Conservation (phyloP, 805 yeast genomes). For the Wickerhamomyces xylosicus region DNA sequence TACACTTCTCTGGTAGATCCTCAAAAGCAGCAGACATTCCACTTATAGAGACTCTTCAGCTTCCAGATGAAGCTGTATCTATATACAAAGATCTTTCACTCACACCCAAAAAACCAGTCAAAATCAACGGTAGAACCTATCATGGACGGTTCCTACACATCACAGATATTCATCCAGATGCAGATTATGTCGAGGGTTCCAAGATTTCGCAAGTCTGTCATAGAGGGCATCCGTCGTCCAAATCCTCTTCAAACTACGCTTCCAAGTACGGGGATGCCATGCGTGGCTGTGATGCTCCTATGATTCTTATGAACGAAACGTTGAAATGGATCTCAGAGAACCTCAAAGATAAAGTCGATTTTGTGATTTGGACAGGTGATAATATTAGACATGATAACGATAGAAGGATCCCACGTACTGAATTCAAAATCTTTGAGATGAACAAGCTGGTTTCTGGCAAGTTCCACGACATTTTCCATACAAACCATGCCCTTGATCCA, state of each 20-base stretch:
- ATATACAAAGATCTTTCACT: slow-evolving; percentile 25
- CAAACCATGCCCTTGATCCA: slow-evolving; percentile 23
- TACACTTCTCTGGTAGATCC: no score
- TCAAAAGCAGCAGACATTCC: no score
- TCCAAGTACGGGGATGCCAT: slow-evolving; percentile 67
- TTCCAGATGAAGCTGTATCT: no score
- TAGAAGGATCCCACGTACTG: slow-evolving; percentile 63
- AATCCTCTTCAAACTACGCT: slow-evolving; percentile 30
- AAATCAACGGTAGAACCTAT: slow-evolving; percentile 6
- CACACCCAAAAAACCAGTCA: slow-evolving; percentile 29
- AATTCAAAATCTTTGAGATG: slow-evolving; percentile 57
- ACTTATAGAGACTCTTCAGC: no score
- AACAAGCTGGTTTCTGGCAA: slow-evolving; percentile 45
- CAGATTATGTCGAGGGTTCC: slow-evolving; percentile 44
- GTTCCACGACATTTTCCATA: slow-evolving; percentile 43
- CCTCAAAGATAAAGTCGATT: slow-evolving; percentile 68
- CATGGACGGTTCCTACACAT: slow-evolving; percentile 80
- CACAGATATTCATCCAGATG: slow-evolving; percentile 84
- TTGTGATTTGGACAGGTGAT: slow-evolving; percentile 88
- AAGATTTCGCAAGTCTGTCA: slow-evolving; percentile 49
- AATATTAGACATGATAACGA: slow-evolving; percentile 81
- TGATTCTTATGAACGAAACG: slow-evolving; percentile 48
- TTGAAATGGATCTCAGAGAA: slow-evolving; percentile 56
- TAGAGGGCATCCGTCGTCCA: slow-evolving; percentile 20
- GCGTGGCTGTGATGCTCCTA: slow-evolving; percentile 71